Conservation (phyloP, 2,329 filamentous ascomycete species). For the Monilinia laxa region DNA sequence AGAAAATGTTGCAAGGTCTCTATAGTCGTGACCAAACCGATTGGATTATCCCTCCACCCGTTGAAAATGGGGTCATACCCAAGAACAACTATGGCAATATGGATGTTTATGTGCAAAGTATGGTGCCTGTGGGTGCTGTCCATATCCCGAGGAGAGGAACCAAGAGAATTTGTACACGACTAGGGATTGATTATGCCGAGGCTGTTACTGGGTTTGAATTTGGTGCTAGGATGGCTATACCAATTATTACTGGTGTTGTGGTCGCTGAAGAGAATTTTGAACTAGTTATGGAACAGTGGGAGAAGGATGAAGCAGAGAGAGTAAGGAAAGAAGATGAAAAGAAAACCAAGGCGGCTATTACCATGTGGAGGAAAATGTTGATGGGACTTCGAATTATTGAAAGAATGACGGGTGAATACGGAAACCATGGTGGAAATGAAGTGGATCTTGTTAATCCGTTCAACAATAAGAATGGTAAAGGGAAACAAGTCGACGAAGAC, state of each 20-base stretch:
- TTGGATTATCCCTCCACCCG: constrained; percentile 90
- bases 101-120: constrained; percentile 88
- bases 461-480: constrained; percentile 44
- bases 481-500: constrained; percentile 34
- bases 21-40: constrained; percentile 85
- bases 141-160: constrained; percentile 80
- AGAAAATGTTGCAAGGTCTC: constrained; percentile 82
- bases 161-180: constrained; percentile 75
- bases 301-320: constrained; percentile 72
- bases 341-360: constrained; percentile 68
- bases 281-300: constrained; percentile 73
- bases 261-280: constrained; percentile 78
- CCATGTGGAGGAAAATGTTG: constrained; percentile 81
- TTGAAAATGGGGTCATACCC: constrained; percentile 80
- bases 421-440: constrained; percentile 53
- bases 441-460: constrained; percentile 57
- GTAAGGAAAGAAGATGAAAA: constrained; percentile 81
- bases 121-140: constrained; percentile 82
- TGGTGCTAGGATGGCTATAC: constrained; percentile 89
- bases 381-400: constrained; percentile 82
- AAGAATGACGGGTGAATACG: constrained; percentile 74
- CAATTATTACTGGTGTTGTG: constrained; percentile 86
- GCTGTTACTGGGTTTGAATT: constrained; percentile 97
- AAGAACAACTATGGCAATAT: constrained; percentile 97
- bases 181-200: constrained; percentile 87